These are phyloP conservation scores for Leccinum longicurvipes DNA, from an alignment of 768 basidiomycete species.

Conservation along the genomic window DNA sequence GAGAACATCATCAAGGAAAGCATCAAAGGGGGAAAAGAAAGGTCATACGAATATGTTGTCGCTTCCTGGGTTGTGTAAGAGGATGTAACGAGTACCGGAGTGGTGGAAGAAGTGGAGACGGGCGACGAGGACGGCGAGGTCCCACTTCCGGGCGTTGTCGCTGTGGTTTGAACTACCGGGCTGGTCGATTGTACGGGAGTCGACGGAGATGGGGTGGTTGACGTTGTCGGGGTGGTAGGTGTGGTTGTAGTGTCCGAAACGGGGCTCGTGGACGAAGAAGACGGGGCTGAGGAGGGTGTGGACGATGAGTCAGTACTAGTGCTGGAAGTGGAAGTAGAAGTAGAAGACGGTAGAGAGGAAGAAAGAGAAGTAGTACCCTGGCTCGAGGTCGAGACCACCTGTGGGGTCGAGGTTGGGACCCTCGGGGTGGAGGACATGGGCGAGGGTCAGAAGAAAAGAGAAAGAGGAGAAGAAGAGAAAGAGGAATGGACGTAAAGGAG, in stretches of 20 bases:
- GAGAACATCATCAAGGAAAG: background rate
- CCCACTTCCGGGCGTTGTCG: background rate
- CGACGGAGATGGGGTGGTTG: background rate
- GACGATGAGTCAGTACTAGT: constrained; percentile 17
- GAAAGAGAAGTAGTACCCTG: constrained; percentile 19
- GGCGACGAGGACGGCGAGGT: background rate
- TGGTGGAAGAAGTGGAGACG: background rate
- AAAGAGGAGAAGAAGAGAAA: background rate
- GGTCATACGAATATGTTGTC: constrained; percentile 19
- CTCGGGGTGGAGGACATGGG: constrained; percentile 16
- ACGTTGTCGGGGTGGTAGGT: constrained; percentile 1
- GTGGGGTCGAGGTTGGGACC: background rate
- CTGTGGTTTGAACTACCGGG: background rate
- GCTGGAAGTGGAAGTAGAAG: background rate
- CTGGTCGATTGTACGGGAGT: background rate
- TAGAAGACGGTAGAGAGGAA: constrained; percentile 3
- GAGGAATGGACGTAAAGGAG: background rate
- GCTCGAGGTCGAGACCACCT: constrained; percentile 1
- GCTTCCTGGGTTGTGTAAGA: constrained; percentile 17
- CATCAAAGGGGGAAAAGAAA: background rate
- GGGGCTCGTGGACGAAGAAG: background rate
- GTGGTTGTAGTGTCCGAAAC: background rate
- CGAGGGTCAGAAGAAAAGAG: background rate
- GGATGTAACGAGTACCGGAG: background rate
- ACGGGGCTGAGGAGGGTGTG: constrained; percentile 4